Percentiles rank a stretch among this genome's conserved stretches.
Evolutionary conservation across 2,329 filamentous ascomycete species (phyloP).

Genomic region (Apiospora saccharicola): DNA sequence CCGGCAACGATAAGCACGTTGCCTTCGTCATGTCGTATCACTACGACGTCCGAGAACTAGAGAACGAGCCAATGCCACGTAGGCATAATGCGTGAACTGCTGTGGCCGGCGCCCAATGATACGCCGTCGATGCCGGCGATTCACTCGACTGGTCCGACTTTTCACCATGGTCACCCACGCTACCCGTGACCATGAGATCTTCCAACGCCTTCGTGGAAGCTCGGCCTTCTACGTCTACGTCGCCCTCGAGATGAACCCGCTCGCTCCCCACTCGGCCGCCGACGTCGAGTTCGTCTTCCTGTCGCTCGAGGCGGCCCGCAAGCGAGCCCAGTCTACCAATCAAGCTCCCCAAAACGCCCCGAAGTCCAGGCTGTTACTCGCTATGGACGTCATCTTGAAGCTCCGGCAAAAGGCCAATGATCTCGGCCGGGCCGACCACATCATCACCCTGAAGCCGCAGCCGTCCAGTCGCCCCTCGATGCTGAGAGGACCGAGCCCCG

Average conservation of each 20-base stretch:
- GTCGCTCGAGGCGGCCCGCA: background rate
- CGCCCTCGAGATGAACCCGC: background rate
- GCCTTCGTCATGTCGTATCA: no score
- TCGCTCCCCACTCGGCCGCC: background rate
- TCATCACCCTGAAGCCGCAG: background rate
- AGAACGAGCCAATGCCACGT: no score
- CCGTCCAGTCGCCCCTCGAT: background rate
- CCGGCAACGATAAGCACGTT: no score
- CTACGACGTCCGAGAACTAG: no score
- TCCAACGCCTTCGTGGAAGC: background rate
- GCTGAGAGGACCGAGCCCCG: background rate
- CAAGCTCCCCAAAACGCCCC: no score
- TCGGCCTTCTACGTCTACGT: background rate
- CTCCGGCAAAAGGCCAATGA: background rate
- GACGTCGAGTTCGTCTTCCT: background rate
- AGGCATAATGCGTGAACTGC: no score
- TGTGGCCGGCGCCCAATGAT: no score
- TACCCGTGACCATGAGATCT: background rate
- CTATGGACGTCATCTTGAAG: background rate
- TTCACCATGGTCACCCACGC: background rate
- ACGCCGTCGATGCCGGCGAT: no score
- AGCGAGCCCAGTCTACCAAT: background rate
- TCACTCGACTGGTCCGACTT: no score
- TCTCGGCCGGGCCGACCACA: background rate
- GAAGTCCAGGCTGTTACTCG: background rate